Percentiles rank a stretch among this genome's conserved stretches.
These are phyloP conservation scores for Boechera divaricarpa DNA, from an alignment of 345 rosid species.

Conservation along the genomic window DNA sequence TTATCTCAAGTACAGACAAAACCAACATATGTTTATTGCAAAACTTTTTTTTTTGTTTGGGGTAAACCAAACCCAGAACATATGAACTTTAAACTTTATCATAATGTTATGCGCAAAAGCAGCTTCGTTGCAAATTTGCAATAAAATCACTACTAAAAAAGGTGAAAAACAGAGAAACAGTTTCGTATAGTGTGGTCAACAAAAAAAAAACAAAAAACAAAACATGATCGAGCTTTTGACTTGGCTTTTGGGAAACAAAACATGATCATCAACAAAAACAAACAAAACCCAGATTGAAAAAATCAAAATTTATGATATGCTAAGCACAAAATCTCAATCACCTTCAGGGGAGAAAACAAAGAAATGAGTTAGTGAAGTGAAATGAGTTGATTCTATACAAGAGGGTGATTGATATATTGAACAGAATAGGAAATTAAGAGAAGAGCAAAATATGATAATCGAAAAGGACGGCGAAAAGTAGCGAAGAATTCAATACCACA, in stretches of 20 bases:
- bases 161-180: background rate
- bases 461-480: constrained; percentile 31
- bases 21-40: too few relatives aligned
- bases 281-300: constrained; percentile 18
- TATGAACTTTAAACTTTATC: constrained; percentile 12
- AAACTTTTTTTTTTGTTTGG: too few relatives aligned
- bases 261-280: background rate
- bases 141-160: background rate
- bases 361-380: background rate
- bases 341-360: background rate
- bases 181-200: background rate
- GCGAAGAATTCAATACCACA: constrained; percentile 37
- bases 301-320: background rate
- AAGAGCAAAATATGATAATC: constrained; percentile 6
- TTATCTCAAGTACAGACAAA: background rate
- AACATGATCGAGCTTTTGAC: background rate
- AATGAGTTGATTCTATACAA: constrained; percentile 1
- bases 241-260: background rate
- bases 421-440: constrained; percentile 9
- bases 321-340: background rate
- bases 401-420: background rate
- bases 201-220: background rate
- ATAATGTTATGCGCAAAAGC: background rate
- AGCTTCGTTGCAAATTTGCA: background rate
- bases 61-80: background rate